Evolutionary conservation across 495 filamentous ascomycete species (phyloP), one percentile per base, ranked within the genome.

Genomic region (Daldinia bambusicola): DNA sequence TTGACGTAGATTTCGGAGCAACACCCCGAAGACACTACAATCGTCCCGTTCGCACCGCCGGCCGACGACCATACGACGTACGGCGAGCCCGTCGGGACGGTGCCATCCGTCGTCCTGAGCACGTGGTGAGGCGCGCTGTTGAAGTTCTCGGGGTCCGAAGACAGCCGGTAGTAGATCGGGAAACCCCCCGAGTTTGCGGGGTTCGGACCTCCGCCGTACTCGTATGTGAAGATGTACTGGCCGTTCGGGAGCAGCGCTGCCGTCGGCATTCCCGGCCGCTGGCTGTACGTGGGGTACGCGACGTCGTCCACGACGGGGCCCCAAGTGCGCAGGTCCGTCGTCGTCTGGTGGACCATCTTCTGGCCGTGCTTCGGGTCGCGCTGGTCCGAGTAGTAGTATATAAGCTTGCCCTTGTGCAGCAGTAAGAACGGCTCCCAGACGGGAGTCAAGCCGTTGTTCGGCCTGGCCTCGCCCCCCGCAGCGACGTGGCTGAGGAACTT

Each of bases 341-440:
- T 85, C 10, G 80, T 80, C 70, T 91, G 88, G 70, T 91, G 89
- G 4, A 83, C 83, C 30, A 92, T 77, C 66, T 91, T 91, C 76
- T 92, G 90, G 26, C 89, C 89, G 69, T 92, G 80, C 0, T 79
- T 80, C 16, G 83, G 78, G 74, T 92, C 89, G 40, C 90, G 82
- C 71, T 91, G 89, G 72, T 93, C 90, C 4, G 89, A 87, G 78
- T 92, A 93, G 77, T 88, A 93, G 77, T 79, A 80, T 22, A 91
- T 82, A 20, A 92, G 76, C 62, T 87, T 80, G 52, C 84, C 79
- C 30, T 90, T 80, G 71, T 87, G 76, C 2, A 78, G 63, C 79
- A 91, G 69, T 18, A 92, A 75, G 74, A 89, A 91, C 0, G 90
- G 90, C 76, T 93, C 90, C 90, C 90, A 92, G 6, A 92, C 84